Evolutionary conservation across 106 monocot genomes (phyloP).

Genomic region (Allium fistulosum): DNA sequence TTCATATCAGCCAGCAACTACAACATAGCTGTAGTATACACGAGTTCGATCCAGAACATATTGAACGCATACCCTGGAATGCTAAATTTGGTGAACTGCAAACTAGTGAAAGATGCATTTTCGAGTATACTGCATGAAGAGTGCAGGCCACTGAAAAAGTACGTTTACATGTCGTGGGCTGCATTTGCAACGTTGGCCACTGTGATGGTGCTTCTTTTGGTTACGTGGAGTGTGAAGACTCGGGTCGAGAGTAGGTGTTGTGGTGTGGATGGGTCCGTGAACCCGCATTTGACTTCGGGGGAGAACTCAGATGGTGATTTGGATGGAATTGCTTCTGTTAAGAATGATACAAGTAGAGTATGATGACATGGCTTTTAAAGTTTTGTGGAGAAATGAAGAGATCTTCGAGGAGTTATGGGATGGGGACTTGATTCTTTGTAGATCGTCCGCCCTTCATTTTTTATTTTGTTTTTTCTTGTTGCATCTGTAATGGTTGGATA

Average conservation of each 20-base stretch:
- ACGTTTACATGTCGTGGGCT: slow-evolving; percentile 55
- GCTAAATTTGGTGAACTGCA: slow-evolving; percentile 56
- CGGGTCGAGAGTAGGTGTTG: slow-evolving; percentile 3
- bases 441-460: not conserved
- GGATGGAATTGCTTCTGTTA: slow-evolving; percentile 1
- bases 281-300: slow-evolving; percentile 14
- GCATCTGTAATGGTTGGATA: too few relatives aligned
- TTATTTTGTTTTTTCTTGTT: not conserved
- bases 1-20: slow-evolving; percentile 45
- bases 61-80: slow-evolving; percentile 57
- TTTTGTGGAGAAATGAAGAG: not conserved
- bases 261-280: slow-evolving; percentile 28
- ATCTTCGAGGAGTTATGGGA: not conserved
- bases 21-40: slow-evolving; percentile 24
- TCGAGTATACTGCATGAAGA: slow-evolving; percentile 47
- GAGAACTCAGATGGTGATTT: slow-evolving; percentile 12
- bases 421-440: not conserved
- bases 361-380: not conserved
- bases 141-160: slow-evolving; percentile 57
- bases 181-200: slow-evolving; percentile 37
- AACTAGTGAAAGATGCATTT: slow-evolving; percentile 74
- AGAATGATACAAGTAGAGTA: not conserved
- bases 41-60: slow-evolving; percentile 61
- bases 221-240: slow-evolving; percentile 17
- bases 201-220: slow-evolving; percentile 29